Conservation (phyloP, 169 alveolate genomes). For the Eimeria tenella region DNA sequence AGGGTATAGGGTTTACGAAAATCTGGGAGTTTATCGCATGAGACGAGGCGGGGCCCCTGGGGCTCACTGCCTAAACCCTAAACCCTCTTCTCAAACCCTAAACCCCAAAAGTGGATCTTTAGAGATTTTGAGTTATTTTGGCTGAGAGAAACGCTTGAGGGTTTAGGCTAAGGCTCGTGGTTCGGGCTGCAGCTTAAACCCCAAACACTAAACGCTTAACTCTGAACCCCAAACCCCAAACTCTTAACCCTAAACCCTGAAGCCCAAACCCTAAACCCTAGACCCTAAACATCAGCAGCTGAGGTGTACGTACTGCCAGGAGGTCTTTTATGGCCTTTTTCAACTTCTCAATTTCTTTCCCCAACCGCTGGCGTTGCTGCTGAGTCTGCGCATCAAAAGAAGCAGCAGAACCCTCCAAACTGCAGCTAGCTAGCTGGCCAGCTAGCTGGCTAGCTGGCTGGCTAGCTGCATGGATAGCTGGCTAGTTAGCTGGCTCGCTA, state of each 20-base stretch:
- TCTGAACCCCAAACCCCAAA: too few relatives aligned
- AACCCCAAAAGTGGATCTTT: too few relatives aligned
- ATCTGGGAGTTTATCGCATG: too few relatives aligned
- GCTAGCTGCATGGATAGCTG: background rate
- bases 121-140: too few relatives aligned
- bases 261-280: background rate
- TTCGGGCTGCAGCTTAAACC: too few relatives aligned
- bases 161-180: too few relatives aligned
- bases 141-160: too few relatives aligned
- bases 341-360: background rate
- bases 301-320: background rate
- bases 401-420: background rate
- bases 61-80: too few relatives aligned
- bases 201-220: too few relatives aligned
- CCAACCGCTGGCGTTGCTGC: slow-evolving; percentile 22
- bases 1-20: background rate
- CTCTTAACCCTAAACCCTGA: background rate
- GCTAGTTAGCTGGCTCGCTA: background rate
- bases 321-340: slow-evolving; percentile 36
- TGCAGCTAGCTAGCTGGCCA: background rate
- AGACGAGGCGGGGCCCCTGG: too few relatives aligned
- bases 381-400: background rate
- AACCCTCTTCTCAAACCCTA: too few relatives aligned
- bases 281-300: background rate
- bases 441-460: background rate